Percentiles rank a stretch among this genome's conserved stretches.
Evolutionary conservation across 1,284 basidiomycete species (phyloP).

Genomic region (Leccinum pallidistipes): DNA sequence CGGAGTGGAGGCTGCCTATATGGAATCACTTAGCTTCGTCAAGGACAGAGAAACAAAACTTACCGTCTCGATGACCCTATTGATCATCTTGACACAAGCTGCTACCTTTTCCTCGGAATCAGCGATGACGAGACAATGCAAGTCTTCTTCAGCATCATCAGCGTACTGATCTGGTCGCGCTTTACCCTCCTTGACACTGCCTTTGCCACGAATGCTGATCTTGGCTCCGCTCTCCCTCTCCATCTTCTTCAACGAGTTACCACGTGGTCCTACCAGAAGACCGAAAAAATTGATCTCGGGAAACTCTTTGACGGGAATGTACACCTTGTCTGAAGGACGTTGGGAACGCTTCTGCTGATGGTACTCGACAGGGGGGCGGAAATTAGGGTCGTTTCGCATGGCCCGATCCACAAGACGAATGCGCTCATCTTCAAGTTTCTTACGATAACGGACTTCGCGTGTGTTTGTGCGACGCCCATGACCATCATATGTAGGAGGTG

Average conservation of each 20-base stretch:
- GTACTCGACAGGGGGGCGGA: conserved; percentile 94
- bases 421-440: conserved; percentile 97
- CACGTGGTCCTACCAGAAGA: conserved; percentile 95
- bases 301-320: conserved; percentile 99
- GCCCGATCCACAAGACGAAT: conserved; percentile 92
- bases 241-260: conserved; percentile 99
- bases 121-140: conserved; percentile 96
- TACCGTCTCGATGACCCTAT: conserved; percentile 97
- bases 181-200: conserved; percentile 98
- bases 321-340: conserved; percentile 95
- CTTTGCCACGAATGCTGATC: conserved; percentile 98
- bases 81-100: conserved; percentile 92
- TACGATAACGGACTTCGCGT: conserved; percentile 95
- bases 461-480: conserved; percentile 98
- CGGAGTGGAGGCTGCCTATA: conserved; percentile 93
- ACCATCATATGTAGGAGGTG: conserved; percentile 95
- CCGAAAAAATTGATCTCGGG: conserved; percentile 99
- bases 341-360: conserved; percentile 92
- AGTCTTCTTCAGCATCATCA: conserved; percentile 97
- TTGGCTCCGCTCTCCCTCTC: conserved; percentile 97
- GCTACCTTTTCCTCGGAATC: conserved; percentile 92
- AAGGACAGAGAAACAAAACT: conserved; percentile 32
- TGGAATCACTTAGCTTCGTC: conserved; percentile 17
- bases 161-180: conserved; percentile 89
- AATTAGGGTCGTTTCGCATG: conserved; percentile 97